Base-by-base conservation (phyloP, 2,329 filamentous ascomycete species). In the Teratosphaeria pseudoeucalypti region DNA sequence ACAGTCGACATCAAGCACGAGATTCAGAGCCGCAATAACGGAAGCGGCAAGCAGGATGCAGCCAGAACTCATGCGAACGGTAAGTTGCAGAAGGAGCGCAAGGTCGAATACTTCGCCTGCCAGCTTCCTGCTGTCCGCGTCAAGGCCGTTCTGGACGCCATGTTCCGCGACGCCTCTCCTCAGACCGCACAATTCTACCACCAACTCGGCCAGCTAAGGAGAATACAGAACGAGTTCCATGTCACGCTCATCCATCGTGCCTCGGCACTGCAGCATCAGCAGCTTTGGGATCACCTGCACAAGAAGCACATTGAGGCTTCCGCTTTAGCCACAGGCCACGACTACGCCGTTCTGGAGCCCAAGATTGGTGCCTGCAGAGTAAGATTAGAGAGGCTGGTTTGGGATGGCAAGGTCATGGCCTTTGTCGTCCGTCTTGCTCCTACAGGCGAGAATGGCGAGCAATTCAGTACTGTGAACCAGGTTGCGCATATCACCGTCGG, bases 241-340 rank as follows among this genome's bases (percentile, higher is more conserved):
- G 89, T 99, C 60, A 99, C 94, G 0, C 82, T 99, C 47, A 90
- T 96, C 72, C 94, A 99, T 74, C 86, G 87, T 54, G 85, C 86
- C 11, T 78, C 77, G 2, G 77, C 83, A 10, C 78, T 79, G 49
- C 75, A 86, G 34, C 74, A 86, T 63, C 81, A 85, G 0, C 82
- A 86, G 9, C 78, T 92, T 58, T 99, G 94, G 94, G 76, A 86
- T 58, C 82, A 80, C 58, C 92, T 96, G 66, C 73, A 71, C 5
- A 76, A 81, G n/a, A 74, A 89, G 1, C 84, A 89, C 66, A 74
- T 34, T 39, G 66, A 34, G 69, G 73, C 43, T 69, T 56, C 65
- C 19, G 76, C 75, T 1, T 75, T 74, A 57, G 72, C 71, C 26
- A 75, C 74, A 57, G 43, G 43, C 19, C 43, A n/a, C n/a, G 6